Base-by-base conservation (phyloP, 2,329 filamentous ascomycete genomes). In the Bertia moriformis region DNA sequence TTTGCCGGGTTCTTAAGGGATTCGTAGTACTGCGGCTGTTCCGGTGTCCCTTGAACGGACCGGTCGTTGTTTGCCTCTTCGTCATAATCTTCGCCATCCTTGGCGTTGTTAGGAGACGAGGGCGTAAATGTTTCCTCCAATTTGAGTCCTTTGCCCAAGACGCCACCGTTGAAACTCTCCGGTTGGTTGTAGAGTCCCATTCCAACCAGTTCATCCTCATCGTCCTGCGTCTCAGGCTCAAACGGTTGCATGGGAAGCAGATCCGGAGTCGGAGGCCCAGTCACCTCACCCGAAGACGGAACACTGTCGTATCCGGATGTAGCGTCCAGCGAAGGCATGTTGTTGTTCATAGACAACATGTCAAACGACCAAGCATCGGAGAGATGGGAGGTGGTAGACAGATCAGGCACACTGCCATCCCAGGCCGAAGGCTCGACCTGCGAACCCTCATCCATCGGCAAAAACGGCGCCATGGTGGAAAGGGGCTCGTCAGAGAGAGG, bases 171-270 rank as follows among this genome's bases (percentile, higher is more conserved):
- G 12, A 35, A 18, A 7, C 10, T 10, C 7, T 35, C 32, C 10
- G 32, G 32, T 7, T 18, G 15, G 32, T 18, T 35, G 32, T 35
- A 35, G 10, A 35, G 15, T 7, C 32, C 32, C 32, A 35, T 35
- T 35, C 32, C 32, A 18, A 35, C 32, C 10, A 35, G 32, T 18
- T 35, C 32, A 7, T 35, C 32, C 32, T 35, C 32, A 7, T 35
- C 32, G 12, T 17, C 15, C 7, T 14, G 12, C 10, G 32, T 15
- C 7, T 10, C 10, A 7, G 15, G 10, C 10, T 35, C 32, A 17
- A 35, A 35, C 32, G 10, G 32, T 15, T 35, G 32, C 7, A 35
- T 35, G 10, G 32, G 32, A 7, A 35, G 32, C 10, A 35, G 17
- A n/a, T 27, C n/a, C 7, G 32, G 32, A 13, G 32, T 35, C 15